Evolutionary conservation across 495 filamentous ascomycete genomes (phyloP).

Genomic region (Aspergillus asperescens): DNA sequence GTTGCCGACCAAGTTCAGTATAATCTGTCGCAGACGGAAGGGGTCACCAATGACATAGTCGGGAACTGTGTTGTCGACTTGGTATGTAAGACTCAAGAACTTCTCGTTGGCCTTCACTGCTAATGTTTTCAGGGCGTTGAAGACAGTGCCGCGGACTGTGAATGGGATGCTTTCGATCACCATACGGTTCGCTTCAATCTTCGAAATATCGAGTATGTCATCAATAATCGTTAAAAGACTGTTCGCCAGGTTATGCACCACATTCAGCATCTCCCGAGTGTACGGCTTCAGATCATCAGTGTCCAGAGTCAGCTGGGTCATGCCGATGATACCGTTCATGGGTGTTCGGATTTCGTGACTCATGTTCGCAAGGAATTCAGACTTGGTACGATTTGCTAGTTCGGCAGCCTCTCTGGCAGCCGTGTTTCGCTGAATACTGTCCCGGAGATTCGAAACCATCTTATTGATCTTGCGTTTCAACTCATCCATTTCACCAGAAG

Average conservation of each 20-base stretch:
- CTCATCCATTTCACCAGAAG: slow-evolving; percentile 98
- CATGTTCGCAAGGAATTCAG: slow-evolving; percentile 99
- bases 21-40: slow-evolving; percentile 94
- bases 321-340: slow-evolving; percentile 83
- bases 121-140: slow-evolving; percentile 95
- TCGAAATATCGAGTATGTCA: slow-evolving; percentile 97
- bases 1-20: slow-evolving; percentile 56
- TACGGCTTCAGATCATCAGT: slow-evolving; percentile 87
- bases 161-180: slow-evolving; percentile 98
- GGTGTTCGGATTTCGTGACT: slow-evolving; percentile 98
- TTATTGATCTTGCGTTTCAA: slow-evolving; percentile 99
- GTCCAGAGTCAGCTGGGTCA: slow-evolving; percentile 96
- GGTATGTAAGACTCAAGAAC: slow-evolving; percentile 87
- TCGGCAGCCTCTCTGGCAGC: slow-evolving; percentile 93
- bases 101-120: slow-evolving; percentile 98
- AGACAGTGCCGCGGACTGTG: slow-evolving; percentile 89
- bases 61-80: slow-evolving; percentile 88
- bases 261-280: slow-evolving; percentile 97
- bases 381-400: slow-evolving; percentile 96
- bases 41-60: slow-evolving; percentile 97
- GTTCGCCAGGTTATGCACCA: slow-evolving; percentile 95
- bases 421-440: slow-evolving; percentile 98
- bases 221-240: slow-evolving; percentile 98
- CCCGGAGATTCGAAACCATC: slow-evolving; percentile 94
- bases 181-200: slow-evolving; percentile 99